These are phyloP conservation scores for Hymenoscyphus repandus DNA, from an alignment of 2,329 filamentous ascomycete genomes.

Conservation along the genomic window DNA sequence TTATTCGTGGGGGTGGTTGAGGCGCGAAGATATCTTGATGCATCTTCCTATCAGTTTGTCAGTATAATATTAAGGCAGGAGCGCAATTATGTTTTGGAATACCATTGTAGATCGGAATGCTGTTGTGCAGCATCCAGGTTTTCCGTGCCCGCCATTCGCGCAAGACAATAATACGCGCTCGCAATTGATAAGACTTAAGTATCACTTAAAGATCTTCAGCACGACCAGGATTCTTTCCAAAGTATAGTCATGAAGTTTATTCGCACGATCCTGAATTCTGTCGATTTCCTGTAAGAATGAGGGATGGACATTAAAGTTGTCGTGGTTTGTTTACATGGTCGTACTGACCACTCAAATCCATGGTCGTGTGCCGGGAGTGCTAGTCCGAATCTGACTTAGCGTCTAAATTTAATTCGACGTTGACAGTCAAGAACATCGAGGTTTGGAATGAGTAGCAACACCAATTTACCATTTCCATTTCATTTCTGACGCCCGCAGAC, in stretches of 20 bases:
- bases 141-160: slow-evolving; percentile 7
- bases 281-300: slow-evolving; percentile 14
- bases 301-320: neutral
- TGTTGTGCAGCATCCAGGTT: slow-evolving; percentile 7
- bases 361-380: neutral
- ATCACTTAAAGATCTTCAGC: neutral
- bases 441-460: neutral
- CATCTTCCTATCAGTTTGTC: slow-evolving; percentile 20
- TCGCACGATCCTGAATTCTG: neutral
- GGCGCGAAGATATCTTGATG: slow-evolving; percentile 28
- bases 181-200: neutral
- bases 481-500: neutral
- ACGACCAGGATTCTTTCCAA: neutral
- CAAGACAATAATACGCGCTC: neutral
- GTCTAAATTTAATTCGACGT: slow-evolving; percentile 16
- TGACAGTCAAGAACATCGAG: neutral
- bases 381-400: slow-evolving; percentile 15
- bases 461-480: neutral
- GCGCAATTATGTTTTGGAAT: slow-evolving; percentile 1
- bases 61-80: neutral
- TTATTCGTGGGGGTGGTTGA: slow-evolving; percentile 11
- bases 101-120: slow-evolving; percentile 16
- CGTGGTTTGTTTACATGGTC: slow-evolving; percentile 20
- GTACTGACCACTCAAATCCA: neutral
- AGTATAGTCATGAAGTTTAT: slow-evolving; percentile 12